A percentile compares a stretch with the other conserved stretches of the same genome.
phyloP scores from a whole-genome alignment of 345 rosid species.

The Euphorbia pulcherrima region DNA sequence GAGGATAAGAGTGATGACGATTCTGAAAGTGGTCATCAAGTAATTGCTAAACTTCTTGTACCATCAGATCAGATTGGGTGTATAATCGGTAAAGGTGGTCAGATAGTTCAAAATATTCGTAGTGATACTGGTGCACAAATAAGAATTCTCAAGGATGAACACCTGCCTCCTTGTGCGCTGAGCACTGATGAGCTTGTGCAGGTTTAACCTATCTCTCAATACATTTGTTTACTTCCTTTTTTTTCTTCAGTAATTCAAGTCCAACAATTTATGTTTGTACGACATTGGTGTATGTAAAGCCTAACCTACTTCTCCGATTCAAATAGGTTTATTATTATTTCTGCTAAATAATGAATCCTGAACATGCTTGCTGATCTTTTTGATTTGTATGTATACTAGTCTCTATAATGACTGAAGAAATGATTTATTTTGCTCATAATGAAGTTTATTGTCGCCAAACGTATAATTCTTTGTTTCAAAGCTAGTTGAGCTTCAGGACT shows the following conservation, averaged over 20 bases:
- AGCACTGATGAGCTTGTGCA: constrained; percentile 89
- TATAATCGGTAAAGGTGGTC: constrained; percentile 92
- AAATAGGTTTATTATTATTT: neutral
- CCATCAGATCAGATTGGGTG: constrained; percentile 99
- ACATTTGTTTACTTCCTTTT: neutral
- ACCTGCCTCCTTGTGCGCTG: constrained; percentile 80
- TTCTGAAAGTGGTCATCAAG: constrained; percentile 49
- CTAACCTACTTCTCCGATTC: neutral
- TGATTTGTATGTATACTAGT: too few relatives aligned
- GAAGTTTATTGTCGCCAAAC: neutral
- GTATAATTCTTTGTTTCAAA: neutral
- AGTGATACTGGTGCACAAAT: constrained; percentile 88
- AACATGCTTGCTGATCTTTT: neutral
- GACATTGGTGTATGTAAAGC: neutral
- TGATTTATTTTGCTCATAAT: neutral
- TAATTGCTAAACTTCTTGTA: constrained; percentile 77
- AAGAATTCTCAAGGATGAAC: constrained; percentile 83
- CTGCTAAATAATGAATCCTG: neutral
- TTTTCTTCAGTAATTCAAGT: neutral
- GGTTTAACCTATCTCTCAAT: constrained; percentile 33
- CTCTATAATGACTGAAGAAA: neutral
- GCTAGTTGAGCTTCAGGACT: neutral
- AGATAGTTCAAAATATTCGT: constrained; percentile 78
- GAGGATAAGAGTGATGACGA: constrained; percentile 66
- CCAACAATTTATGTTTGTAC: neutral